Conservation (phyloP, 176 grass and related monocot genomes). For the Bothriochloa decipiens region DNA sequence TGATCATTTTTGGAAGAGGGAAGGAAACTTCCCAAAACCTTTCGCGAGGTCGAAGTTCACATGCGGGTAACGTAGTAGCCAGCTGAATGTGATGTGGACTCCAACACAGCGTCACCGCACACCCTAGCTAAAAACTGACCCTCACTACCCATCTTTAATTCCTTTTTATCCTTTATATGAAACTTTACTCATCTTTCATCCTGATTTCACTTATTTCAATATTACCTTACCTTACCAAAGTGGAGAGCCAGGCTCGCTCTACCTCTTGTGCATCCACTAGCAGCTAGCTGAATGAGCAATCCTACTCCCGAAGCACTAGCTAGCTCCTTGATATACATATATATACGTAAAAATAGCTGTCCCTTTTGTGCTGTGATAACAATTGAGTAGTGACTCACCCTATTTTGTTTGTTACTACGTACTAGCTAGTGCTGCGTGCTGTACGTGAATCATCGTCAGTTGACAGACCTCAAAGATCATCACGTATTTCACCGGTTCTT, state of each 20-base stretch:
- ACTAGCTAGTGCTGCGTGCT: not conserved
- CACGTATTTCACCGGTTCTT: too few species aligned
- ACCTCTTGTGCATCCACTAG: slow-evolving; percentile 24
- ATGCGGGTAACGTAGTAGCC: not conserved
- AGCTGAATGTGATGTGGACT: slow-evolving; percentile 55
- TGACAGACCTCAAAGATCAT: too few species aligned
- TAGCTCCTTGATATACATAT: not conserved
- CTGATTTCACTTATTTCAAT: slow-evolving; percentile 8
- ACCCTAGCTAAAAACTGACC: not conserved
- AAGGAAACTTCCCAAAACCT: slow-evolving; percentile 4
- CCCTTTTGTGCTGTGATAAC: not conserved
- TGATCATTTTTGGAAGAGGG: not conserved
- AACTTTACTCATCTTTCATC: slow-evolving; percentile 37
- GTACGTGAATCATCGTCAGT: not conserved
- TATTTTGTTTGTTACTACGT: slow-evolving; percentile 27
- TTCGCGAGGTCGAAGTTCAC: slow-evolving; percentile 11
- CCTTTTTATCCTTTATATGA: slow-evolving; percentile 16
- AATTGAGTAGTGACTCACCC: not conserved
- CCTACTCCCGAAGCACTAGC: slow-evolving; percentile 54
- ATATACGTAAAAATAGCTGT: not conserved
- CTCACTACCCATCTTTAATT: not conserved
- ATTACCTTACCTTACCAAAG: slow-evolving; percentile 6
- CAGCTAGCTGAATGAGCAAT: slow-evolving; percentile 5
- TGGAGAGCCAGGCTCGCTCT: slow-evolving; percentile 16
- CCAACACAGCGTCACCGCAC: not conserved